Conservation (phyloP, 2,329 filamentous ascomycete species). For the Neofusicoccum cordaticola region DNA sequence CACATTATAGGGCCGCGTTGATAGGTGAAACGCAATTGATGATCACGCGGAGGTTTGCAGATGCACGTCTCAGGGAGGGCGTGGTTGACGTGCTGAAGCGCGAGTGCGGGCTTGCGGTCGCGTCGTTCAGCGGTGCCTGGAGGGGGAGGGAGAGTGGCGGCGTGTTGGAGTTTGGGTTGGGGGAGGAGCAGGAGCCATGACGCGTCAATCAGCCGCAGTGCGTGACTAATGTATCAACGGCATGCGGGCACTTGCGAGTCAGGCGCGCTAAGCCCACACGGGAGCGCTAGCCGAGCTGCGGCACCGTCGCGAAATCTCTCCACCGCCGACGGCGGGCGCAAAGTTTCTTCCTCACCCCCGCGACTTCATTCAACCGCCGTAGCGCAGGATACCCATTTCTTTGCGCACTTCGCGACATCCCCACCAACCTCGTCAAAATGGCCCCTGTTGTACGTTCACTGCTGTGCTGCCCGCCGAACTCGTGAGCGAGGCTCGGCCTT, state of each 20-base stretch:
- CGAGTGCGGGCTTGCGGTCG: not conserved
- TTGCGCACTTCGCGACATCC: conserved; percentile 59
- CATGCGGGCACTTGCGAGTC: not conserved
- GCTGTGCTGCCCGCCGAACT: conserved; percentile 85
- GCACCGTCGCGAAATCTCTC: conserved; percentile 14
- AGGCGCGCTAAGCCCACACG: not conserved
- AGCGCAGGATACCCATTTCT: conserved; percentile 89
- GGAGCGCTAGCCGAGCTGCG: conserved; percentile 7
- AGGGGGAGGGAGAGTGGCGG: not conserved
- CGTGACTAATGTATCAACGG: not conserved
- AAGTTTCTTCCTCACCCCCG: not conserved
- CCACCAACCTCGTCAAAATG: conserved; percentile 27
- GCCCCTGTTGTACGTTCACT: conserved; percentile 74
- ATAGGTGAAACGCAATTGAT: not conserved
- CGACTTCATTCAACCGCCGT: conserved; percentile 5
- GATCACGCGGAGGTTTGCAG: not conserved
- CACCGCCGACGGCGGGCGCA: not conserved
- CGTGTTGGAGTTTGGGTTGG: not conserved
- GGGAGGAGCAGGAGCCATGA: not conserved
- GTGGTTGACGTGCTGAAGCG: not conserved
- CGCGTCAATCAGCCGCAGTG: not conserved
- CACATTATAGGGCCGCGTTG: not conserved
- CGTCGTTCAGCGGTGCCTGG: not conserved
- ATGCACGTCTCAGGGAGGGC: not conserved
- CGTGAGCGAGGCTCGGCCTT: conserved; percentile 35